These are phyloP conservation scores for Alternaria sp. DNA, from an alignment of 2,329 filamentous ascomycete genomes.

Conservation along the genomic window DNA sequence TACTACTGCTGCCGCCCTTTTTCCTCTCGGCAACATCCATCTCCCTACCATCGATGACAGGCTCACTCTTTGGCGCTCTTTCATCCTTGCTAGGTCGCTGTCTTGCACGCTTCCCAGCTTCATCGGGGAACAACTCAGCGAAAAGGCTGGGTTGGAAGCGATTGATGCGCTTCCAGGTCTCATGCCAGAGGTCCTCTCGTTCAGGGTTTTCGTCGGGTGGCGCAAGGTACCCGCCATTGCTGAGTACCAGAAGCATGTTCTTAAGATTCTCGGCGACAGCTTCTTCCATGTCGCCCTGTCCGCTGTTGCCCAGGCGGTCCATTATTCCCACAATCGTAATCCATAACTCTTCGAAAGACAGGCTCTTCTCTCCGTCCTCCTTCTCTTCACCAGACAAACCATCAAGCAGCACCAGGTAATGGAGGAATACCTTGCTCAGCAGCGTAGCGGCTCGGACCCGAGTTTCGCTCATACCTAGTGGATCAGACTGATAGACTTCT, in stretches of 20 bases:
- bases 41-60: slow-evolving; percentile 13
- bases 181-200: slow-evolving; percentile 65
- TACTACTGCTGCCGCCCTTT: slow-evolving; percentile 1
- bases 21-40: slow-evolving; percentile 18
- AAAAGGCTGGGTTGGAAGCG: slow-evolving; percentile 68
- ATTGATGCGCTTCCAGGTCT: slow-evolving; percentile 68
- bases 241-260: slow-evolving; percentile 95
- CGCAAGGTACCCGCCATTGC: slow-evolving; percentile 83
- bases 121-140: slow-evolving; percentile 65
- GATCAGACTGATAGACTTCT: slow-evolving; percentile 91
- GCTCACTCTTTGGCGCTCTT: slow-evolving; percentile 16
- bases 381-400: slow-evolving; percentile 64
- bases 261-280: slow-evolving; percentile 95
- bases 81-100: slow-evolving; percentile 29
- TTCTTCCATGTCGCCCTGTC: slow-evolving; percentile 91
- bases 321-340: slow-evolving; percentile 90
- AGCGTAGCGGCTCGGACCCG: slow-evolving; percentile 89
- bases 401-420: slow-evolving; percentile 85
- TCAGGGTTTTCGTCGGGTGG: slow-evolving; percentile 65
- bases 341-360: slow-evolving; percentile 81
- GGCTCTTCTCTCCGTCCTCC: slow-evolving; percentile 62
- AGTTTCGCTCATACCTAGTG: slow-evolving; percentile 93
- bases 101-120: slow-evolving; percentile 44
- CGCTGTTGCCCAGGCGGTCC: slow-evolving; percentile 95
- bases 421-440: slow-evolving; percentile 93